A percentile compares a stretch with the other conserved stretches of the same genome.
Conservation (phyloP, 495 filamentous ascomycete species). For the Lepidopterella palustris region DNA sequence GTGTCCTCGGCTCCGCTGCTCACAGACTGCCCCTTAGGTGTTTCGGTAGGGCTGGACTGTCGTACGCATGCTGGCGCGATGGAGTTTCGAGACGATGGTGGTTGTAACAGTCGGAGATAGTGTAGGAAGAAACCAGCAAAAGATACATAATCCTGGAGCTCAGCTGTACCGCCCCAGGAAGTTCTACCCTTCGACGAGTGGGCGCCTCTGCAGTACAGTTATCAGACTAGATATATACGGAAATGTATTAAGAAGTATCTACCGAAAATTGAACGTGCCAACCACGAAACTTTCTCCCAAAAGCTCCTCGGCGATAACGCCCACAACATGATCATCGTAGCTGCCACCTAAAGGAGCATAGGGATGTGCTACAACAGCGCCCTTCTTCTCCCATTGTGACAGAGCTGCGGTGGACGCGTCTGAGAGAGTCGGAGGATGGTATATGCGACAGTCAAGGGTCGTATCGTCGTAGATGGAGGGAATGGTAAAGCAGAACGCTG, state of each 20-base stretch:
- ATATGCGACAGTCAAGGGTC: slow-evolving; percentile 71
- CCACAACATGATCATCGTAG: slow-evolving; percentile 76
- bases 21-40: neutral
- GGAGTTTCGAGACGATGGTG: slow-evolving; percentile 1
- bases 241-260: slow-evolving; percentile 3
- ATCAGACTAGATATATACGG: neutral
- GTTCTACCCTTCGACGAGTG: slow-evolving; percentile 67
- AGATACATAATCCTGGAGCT: slow-evolving; percentile 73
- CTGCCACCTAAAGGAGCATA: slow-evolving; percentile 83
- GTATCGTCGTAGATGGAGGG: slow-evolving; percentile 76
- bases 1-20: neutral
- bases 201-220: slow-evolving; percentile 56
- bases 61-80: slow-evolving; percentile 6
- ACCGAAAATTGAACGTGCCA: slow-evolving; percentile 92
- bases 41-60: neutral
- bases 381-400: slow-evolving; percentile 31
- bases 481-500: slow-evolving; percentile 66
- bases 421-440: slow-evolving; percentile 51
- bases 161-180: slow-evolving; percentile 76
- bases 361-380: slow-evolving; percentile 81
- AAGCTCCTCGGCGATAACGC: slow-evolving; percentile 54
- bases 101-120: slow-evolving; percentile 50
- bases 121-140: slow-evolving; percentile 69
- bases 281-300: slow-evolving; percentile 65
- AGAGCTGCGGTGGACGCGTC: slow-evolving; percentile 6